Base-by-base conservation (phyloP, 108 stramenopile species). In the Ochromonas danica region DNA sequence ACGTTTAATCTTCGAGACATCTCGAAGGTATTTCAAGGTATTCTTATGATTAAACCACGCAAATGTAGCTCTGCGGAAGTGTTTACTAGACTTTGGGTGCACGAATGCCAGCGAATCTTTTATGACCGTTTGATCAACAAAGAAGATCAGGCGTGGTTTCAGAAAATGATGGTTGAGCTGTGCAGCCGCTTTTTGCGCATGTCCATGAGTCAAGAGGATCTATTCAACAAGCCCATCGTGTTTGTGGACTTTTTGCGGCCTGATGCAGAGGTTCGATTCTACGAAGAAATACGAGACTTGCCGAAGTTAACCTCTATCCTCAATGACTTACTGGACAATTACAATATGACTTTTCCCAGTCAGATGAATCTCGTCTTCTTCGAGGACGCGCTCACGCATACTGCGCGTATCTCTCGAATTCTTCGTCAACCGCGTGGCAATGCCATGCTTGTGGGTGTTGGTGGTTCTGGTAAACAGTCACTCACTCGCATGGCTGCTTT, bases 1-100 rank as follows among this genome's bases (percentile, higher is more conserved):
- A 88, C 90, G 0, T 90, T 90, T 70, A 90, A 90, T 85, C 87
- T 90, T 39, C 90, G 90, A 28, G 90, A 90, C 81, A 85, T 90
- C 39, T 81, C 79, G 42, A 90, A 90, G 85, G 88, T 90, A 36
- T 89, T 90, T 78, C 90, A 90, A 79, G 90, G 90, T 30, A 78
- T 90, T 14, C 78, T 90, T 10, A 90, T 90, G 90, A 71, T 88
- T 31, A 57, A 78, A 27, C 51, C 61, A 1, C 14, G 51, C 1
- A 85, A 79, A 71, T 88, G 87, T 84, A 22, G 28, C 1, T 72
- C 51, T 28, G 41, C 75, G 17, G 87, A 85, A 1, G 81, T 78
- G 1, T 85, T 88, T 22, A 61, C 80, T 2, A 27, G 81, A 60
- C 87, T 90, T 0, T 90, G 88, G 86, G 75, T 82, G 40, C 88